Base-by-base conservation (phyloP, 805 yeast genomes). In the Ogataea thermomethanolica region DNA sequence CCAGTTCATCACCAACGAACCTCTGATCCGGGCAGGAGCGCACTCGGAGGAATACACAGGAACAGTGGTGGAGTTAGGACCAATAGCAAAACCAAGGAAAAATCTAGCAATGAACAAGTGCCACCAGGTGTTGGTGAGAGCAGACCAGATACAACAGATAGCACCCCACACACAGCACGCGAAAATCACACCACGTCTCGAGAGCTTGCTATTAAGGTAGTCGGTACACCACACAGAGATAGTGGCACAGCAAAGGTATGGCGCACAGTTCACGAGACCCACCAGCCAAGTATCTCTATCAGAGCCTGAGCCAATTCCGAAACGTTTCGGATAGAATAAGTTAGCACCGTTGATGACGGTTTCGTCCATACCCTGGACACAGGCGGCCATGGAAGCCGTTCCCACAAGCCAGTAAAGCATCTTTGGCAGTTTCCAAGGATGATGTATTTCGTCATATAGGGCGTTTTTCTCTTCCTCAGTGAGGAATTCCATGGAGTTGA, bases 361-460 rank as follows among this genome's bases (percentile, higher is more conserved):
- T 59, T 82, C 87, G 61, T 82, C 89, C 81, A 83, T 81, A 61
- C 90, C 89, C 59, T 81, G 88, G 27, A 81, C 83, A 25, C 85
- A 84, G 11, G 89, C 90, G 35, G 84, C 83, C 76, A 81, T 72
- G 1, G 88, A 81, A 14, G 83, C 79, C 45, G 81, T 72, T 11
- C 79, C 73, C 36, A 82, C 77, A 37, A 81, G 74, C 44, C 67
- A 76, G 46, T 74, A 58, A 53, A 82, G 63, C 37, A 70, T 76
- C 10, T 54, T 49, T 27, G 66, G 79, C 27, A 74, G 43, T 33
- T 58, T 62, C 76, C 72, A 76, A 13, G 72, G 74, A 35, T 69
- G 72, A 25, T 67, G 61, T 27, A 54, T 53, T 45, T 73, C 89
- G 37, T 60, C 61, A 48, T 74, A 58, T 25, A 80, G 65, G 0